Percentiles rank a stretch among this genome's conserved stretches.
Evolutionary conservation across 2,329 filamentous ascomycete species (phyloP).

Genomic region (Penicillium sp.): DNA sequence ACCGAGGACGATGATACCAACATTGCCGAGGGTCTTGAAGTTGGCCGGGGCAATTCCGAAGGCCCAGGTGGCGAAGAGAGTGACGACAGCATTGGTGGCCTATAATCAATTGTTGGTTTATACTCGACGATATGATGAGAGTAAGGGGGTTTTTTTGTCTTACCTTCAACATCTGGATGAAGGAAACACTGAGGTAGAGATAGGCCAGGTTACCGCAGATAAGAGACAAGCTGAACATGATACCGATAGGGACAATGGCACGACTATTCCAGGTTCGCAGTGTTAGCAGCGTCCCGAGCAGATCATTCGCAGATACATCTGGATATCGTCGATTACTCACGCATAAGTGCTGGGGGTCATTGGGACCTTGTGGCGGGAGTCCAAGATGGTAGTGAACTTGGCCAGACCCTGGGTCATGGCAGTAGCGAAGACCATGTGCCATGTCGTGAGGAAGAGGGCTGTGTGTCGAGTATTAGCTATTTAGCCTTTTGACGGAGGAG

Average conservation of each 20-base stretch:
- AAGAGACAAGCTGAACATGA: constrained; percentile 94
- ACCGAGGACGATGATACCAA: constrained; percentile 90
- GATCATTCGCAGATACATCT: neutral
- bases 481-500: neutral
- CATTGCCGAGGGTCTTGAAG: constrained; percentile 84
- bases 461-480: constrained; percentile 13
- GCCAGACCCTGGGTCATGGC: constrained; percentile 92
- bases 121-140: neutral
- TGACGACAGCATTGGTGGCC: constrained; percentile 92
- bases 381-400: constrained; percentile 83
- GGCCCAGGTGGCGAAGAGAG: constrained; percentile 84
- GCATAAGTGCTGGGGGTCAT: constrained; percentile 94
- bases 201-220: constrained; percentile 97
- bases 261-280: constrained; percentile 50
- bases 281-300: neutral
- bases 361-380: constrained; percentile 92
- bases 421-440: constrained; percentile 90
- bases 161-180: constrained; percentile 99
- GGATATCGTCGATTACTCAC: constrained; percentile 23
- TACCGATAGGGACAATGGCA: constrained; percentile 90
- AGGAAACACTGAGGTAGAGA: constrained; percentile 91
- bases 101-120: constrained; percentile 41
- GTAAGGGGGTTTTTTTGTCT: neutral
- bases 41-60: constrained; percentile 83
- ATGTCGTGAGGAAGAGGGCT: constrained; percentile 79